phyloP scores from a whole-genome alignment of 257 asterid genomes.

The Solanum paucissectum region DNA sequence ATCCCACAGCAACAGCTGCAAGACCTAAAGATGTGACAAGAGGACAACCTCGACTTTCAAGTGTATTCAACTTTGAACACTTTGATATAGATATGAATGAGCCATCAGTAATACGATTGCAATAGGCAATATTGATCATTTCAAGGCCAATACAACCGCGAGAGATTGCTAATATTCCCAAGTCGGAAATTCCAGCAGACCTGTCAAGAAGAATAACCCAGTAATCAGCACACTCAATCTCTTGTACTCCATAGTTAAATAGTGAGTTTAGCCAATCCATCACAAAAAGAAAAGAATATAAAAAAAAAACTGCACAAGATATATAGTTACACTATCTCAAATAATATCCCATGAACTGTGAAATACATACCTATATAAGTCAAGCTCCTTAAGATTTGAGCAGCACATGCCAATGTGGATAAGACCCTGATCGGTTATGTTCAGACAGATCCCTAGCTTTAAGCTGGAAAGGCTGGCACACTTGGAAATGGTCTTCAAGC shows the following conservation, averaged over 20 bases:
- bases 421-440: slow-evolving; percentile 61
- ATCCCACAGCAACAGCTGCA: slow-evolving; percentile 60
- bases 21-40: slow-evolving; percentile 63
- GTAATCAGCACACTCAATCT: neutral
- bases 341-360: neutral
- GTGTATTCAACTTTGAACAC: slow-evolving; percentile 50
- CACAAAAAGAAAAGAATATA: neutral
- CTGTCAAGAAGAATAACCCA: slow-evolving; percentile 25
- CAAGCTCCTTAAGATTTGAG: slow-evolving; percentile 68
- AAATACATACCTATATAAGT: slow-evolving; percentile 59
- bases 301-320: neutral
- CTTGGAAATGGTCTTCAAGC: slow-evolving; percentile 52
- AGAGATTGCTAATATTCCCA: slow-evolving; percentile 46
- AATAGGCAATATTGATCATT: slow-evolving; percentile 61
- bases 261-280: neutral
- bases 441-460: slow-evolving; percentile 69
- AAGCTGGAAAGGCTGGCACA: slow-evolving; percentile 59
- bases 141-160: slow-evolving; percentile 68
- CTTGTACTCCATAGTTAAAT: neutral
- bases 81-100: slow-evolving; percentile 60
- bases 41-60: slow-evolving; percentile 80
- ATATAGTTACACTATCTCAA: neutral
- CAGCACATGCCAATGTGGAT: slow-evolving; percentile 52
- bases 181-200: slow-evolving; percentile 67
- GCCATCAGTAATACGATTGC: slow-evolving; percentile 42